Conservation (phyloP, 2,329 filamentous ascomycete species). For the Thermothelomyces thermophilus region DNA sequence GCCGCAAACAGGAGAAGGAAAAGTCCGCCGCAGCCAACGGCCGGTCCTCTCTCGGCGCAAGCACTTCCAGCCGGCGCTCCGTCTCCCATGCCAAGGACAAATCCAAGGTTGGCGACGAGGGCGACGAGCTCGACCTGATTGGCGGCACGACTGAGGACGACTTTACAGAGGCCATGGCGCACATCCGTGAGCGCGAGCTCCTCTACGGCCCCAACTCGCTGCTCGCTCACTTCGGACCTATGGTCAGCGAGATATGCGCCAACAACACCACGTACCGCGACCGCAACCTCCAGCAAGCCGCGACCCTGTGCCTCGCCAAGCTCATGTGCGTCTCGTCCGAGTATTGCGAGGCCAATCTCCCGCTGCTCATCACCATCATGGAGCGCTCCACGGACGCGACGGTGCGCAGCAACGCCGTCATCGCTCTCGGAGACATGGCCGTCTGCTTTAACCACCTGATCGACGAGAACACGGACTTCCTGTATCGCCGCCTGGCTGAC, state of each 20-base stretch:
- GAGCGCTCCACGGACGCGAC: constrained; percentile 89
- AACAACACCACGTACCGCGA: constrained; percentile 92
- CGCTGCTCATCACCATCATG: constrained; percentile 94
- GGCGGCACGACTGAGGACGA: constrained; percentile 94
- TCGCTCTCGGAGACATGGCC: constrained; percentile 96
- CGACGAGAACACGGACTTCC: constrained; percentile 97
- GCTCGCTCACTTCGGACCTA: constrained; percentile 80
- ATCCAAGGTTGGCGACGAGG: constrained; percentile 47
- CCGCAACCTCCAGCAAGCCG: constrained; percentile 82
- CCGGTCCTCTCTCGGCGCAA: constrained; percentile 24
- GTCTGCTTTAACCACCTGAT: constrained; percentile 99
- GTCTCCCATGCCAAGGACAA: constrained; percentile 34
- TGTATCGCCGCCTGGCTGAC: constrained; percentile 90
- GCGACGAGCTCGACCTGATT: constrained; percentile 90
- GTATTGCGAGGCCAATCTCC: constrained; percentile 90
- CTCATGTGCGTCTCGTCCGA: constrained; percentile 97
- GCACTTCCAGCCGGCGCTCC: constrained; percentile 31
- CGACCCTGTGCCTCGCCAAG: constrained; percentile 91
- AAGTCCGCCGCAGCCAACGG: constrained; percentile 49
- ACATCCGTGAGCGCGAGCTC: constrained; percentile 78
- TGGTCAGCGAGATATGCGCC: constrained; percentile 89
- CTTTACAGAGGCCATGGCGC: constrained; percentile 78
- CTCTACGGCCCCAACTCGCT: constrained; percentile 78
- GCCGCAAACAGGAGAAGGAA: constrained; percentile 84
- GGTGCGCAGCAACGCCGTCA: constrained; percentile 91